Percentiles rank a stretch among this genome's conserved stretches.
phyloP scores from a whole-genome alignment of 2,329 filamentous ascomycete species.

The Gremmenia infestans region DNA sequence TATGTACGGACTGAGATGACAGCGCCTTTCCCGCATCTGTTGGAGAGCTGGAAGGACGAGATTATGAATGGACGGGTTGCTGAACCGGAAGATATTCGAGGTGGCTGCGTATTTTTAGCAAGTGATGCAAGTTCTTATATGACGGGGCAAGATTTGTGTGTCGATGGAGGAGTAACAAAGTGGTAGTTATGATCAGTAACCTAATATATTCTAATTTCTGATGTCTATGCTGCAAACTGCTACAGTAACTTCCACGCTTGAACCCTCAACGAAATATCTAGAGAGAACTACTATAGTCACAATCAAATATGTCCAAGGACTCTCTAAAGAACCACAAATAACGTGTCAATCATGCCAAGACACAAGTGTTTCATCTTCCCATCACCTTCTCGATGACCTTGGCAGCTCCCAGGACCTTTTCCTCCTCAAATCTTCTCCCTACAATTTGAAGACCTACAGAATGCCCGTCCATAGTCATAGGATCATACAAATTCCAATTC shows the following conservation, averaged over 20 bases:
- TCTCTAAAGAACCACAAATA: no score
- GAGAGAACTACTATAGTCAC: no score
- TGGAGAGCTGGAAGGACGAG: conserved; percentile 34
- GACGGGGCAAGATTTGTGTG: conserved; percentile 39
- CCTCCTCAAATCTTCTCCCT: conserved; percentile 46
- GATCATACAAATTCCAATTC: conserved; percentile 46
- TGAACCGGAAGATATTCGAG: conserved; percentile 34
- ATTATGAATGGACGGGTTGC: conserved; percentile 31
- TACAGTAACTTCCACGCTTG: no score
- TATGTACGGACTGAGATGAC: conserved; percentile 27
- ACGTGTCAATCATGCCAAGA: no score
- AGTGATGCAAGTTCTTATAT: conserved; percentile 58
- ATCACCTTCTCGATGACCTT: conserved; percentile 18
- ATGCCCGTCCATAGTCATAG: conserved; percentile 35
- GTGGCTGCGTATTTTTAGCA: conserved; percentile 48
- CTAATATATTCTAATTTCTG: not conserved
- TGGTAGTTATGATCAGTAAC: conserved; percentile 7
- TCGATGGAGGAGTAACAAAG: conserved; percentile 24
- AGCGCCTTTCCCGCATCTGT: conserved; percentile 19
- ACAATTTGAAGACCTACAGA: conserved; percentile 49
- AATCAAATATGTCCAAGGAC: no score
- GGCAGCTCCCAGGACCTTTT: conserved; percentile 43
- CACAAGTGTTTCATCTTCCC: not conserved
- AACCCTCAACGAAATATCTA: no score
- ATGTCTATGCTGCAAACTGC: no score